phyloP scores from a whole-genome alignment of 805 yeast genomes.

The Saccharomycopsis sp. region DNA sequence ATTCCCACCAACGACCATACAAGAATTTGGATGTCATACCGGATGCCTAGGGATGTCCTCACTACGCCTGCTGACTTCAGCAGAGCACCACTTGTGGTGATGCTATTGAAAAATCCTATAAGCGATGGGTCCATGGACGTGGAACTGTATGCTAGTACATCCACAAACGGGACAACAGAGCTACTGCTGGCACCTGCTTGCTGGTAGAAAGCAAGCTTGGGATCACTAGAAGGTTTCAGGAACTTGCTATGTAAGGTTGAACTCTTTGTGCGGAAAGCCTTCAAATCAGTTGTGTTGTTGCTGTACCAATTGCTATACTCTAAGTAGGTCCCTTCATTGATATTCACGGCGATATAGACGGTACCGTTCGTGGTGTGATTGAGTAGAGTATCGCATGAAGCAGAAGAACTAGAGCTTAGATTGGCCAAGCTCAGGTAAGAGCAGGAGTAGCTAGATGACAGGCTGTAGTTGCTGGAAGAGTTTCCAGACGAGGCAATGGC shows the following conservation, averaged over 20 bases:
- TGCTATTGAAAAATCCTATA: neutral
- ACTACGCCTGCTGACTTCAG: neutral
- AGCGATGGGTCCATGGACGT: neutral
- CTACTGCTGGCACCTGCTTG: neutral
- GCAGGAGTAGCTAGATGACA: neutral
- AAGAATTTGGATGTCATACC: neutral
- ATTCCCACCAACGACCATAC: neutral
- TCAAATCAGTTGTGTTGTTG: neutral
- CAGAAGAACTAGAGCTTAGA: neutral
- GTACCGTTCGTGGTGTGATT: neutral
- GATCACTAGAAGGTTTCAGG: neutral
- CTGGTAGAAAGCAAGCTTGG: neutral
- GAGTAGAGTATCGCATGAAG: neutral
- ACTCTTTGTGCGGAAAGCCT: neutral
- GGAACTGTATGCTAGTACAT: neutral
- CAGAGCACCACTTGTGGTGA: neutral
- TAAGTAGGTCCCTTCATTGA: neutral
- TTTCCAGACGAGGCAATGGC: neutral
- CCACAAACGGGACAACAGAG: neutral
- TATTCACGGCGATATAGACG: neutral
- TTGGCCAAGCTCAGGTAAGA: neutral
- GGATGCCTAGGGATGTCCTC: neutral
- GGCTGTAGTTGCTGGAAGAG: neutral
- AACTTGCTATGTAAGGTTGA: neutral
- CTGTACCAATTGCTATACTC: neutral